These are phyloP conservation scores for Alternaria infectoria DNA, from an alignment of 2,329 filamentous ascomycete species.

Conservation along the genomic window DNA sequence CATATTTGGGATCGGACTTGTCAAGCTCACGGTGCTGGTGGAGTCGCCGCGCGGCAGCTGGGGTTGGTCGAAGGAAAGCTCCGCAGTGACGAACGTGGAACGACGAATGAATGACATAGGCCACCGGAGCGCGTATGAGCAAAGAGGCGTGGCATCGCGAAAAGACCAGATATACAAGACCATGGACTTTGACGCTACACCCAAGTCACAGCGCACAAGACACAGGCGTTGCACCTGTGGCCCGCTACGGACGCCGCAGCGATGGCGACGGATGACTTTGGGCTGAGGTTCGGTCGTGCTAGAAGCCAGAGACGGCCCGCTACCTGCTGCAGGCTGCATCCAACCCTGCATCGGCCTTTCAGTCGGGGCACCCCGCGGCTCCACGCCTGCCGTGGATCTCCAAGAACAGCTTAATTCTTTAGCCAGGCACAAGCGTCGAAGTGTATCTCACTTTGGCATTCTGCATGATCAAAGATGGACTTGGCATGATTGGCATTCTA, in stretches of 20 bases:
- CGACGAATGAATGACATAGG: neutral
- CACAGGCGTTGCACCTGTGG: constrained; percentile 1
- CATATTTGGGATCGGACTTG: neutral
- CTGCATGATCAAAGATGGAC: neutral
- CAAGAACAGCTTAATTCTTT: constrained; percentile 1
- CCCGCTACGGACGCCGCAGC: constrained; percentile 8
- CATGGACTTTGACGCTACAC: neutral
- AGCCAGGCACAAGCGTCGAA: constrained; percentile 9
- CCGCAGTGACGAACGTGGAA: neutral
- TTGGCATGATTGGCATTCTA: neutral
- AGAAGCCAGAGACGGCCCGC: constrained; percentile 1
- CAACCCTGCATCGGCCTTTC: neutral
- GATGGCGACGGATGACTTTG: constrained; percentile 3
- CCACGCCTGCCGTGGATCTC: constrained; percentile 5
- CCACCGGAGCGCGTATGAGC: neutral
- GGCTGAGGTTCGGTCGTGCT: constrained; percentile 1
- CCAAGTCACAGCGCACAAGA: constrained; percentile 1
- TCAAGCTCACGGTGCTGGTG: constrained; percentile 14
- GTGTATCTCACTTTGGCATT: neutral
- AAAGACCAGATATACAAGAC: constrained; percentile 2
- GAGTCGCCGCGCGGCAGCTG: constrained; percentile 21
- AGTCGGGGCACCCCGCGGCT: constrained; percentile 2
- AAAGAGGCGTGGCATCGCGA: neutral
- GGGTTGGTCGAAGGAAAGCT: constrained; percentile 1
- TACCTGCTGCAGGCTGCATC: constrained; percentile 3